Conservation (phyloP, 768 basidiomycete genomes). For the Boletus rubroflammeus region DNA sequence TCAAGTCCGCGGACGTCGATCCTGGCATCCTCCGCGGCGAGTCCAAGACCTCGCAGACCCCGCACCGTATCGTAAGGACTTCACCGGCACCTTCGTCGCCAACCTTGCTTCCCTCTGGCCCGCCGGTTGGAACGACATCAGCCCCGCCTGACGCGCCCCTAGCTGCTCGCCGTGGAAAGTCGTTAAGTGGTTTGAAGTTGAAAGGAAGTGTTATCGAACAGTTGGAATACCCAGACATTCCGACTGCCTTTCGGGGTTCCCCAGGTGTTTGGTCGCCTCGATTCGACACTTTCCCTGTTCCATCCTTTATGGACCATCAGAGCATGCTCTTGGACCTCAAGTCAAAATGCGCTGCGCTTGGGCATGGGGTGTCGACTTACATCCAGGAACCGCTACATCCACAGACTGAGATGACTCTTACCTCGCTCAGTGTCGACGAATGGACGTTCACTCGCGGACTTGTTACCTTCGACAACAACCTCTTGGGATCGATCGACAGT, state of each 20-base stretch:
- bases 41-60: background rate
- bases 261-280: constrained; percentile 31
- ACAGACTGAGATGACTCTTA: background rate
- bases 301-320: constrained; percentile 29
- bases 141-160: constrained; percentile 23
- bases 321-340: constrained; percentile 37
- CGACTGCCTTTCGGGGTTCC: constrained; percentile 41
- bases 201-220: constrained; percentile 17
- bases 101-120: background rate
- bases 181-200: constrained; percentile 27
- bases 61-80: background rate
- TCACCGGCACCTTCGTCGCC: background rate
- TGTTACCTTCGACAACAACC: constrained; percentile 20
- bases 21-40: constrained; percentile 5
- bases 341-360: constrained; percentile 31
- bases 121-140: background rate
- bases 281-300: constrained; percentile 16
- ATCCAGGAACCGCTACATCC: background rate
- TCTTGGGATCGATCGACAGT: constrained; percentile 5
- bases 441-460: constrained; percentile 37
- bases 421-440: constrained; percentile 30
- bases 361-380: constrained; percentile 11
- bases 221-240: constrained; percentile 39
- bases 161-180: constrained; percentile 39
- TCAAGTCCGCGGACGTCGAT: constrained; percentile 9